Evolutionary conservation across 140 eudicot species (phyloP), one percentile per base, ranked within the genome.

Genomic region (Oenanthe javanica): DNA sequence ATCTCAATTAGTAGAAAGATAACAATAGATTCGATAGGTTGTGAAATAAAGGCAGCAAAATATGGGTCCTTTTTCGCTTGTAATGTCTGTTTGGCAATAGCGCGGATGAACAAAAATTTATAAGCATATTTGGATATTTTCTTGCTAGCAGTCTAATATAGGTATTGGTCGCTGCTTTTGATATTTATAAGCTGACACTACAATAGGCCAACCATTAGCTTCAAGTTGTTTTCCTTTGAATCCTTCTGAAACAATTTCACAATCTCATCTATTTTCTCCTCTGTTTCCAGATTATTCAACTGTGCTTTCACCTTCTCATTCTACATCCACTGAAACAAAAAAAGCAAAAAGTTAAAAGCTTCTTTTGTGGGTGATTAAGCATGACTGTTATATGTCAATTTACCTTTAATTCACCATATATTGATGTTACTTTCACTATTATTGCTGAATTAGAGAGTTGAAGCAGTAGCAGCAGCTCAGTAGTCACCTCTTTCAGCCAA

Each of bases 381-480:
- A 69, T 69, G 51, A 16, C 8, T 72, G 8, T n/a, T 21, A n/a
- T 6, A 72, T 72, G 47, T 45, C 23, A 16, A 72, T 11, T 67
- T 83, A 89, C 92, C 23, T 57, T 49, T 45, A 89, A 83, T 70
- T 83, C 80, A 73, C 90, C 87, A 43, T 38, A 79, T 14, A 2
- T 15, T 5, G 93, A 89, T 43, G 89, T 70, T 59, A 89, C 47
- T 36, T 87, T 89, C 4, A 89, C 93, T 21, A 89, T 87, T 85
- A 90, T 87, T 45, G 90, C 85, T 4, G 93, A 79, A 40, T 46
- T 63, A 4, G 90, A 85, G 45, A 72, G 83, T 31, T 81, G 86
- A n/a, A 89, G 86, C 63, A 89, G 90, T 0, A 87, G 87, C 77
- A 89, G 81, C 51, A 89, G 72, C 6, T 87, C 84, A 42, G 87